A percentile compares a stretch with the other conserved stretches of the same genome.
These are phyloP conservation scores for Monilinia aucupariae DNA, from an alignment of 2,329 filamentous ascomycete species.

Conservation along the genomic window DNA sequence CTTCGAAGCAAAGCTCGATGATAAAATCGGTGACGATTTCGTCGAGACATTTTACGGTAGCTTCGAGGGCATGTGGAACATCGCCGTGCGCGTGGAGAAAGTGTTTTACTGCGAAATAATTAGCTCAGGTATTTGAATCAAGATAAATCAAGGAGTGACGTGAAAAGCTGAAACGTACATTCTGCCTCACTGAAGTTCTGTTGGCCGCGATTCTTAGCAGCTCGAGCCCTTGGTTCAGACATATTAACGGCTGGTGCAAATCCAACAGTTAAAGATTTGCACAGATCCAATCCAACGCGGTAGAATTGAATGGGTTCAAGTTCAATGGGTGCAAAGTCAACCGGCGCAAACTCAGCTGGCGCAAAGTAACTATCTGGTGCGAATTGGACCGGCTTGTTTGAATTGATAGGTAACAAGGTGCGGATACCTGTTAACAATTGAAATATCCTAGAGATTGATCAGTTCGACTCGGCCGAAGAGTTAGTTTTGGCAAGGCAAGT, in stretches of 20 bases:
- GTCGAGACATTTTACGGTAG: conserved; percentile 82
- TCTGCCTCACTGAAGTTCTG: conserved; percentile 73
- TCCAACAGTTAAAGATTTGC: too few relatives aligned
- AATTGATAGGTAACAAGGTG: background rate
- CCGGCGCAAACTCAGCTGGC: too few relatives aligned
- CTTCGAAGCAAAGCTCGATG: conserved; percentile 86
- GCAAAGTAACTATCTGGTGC: too few relatives aligned
- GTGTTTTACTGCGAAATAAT: conserved; percentile 52
- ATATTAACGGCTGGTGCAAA: background rate
- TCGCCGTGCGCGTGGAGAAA: conserved; percentile 80
- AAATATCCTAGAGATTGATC: background rate
- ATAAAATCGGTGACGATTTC: conserved; percentile 97
- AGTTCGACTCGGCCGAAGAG: background rate
- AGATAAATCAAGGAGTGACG: background rate
- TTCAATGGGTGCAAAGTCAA: too few relatives aligned
- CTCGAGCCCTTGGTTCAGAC: conserved; percentile 72
- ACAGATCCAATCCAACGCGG: too few relatives aligned
- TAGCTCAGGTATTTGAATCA: background rate
- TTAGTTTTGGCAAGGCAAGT: background rate
- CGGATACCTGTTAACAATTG: background rate
- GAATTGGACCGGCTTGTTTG: too few relatives aligned
- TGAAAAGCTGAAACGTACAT: conserved; percentile 44
- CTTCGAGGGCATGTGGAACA: conserved; percentile 67
- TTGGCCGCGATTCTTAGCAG: conserved; percentile 74
- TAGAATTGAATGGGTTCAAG: too few relatives aligned